A percentile compares a stretch with the other conserved stretches of the same genome.
phyloP scores from a whole-genome alignment of 1,284 basidiomycete genomes.

The Ustilago esculenta region DNA sequence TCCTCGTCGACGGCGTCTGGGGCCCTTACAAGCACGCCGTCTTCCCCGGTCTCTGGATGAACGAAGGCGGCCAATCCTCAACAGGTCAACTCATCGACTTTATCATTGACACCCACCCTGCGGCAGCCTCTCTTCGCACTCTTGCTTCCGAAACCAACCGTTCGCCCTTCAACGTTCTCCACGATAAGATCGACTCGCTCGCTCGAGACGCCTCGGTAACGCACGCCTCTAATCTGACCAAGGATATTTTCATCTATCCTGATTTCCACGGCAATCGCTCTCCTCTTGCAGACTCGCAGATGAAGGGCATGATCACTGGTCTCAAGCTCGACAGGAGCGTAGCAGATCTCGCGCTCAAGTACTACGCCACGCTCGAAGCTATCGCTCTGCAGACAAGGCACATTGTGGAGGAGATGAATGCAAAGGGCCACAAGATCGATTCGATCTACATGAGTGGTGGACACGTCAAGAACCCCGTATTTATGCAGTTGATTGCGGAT shows the following conservation, averaged over 20 bases:
- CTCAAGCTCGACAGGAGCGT: conserved; percentile 82
- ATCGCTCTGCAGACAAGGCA: conserved; percentile 95
- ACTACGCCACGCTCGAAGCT: conserved; percentile 89
- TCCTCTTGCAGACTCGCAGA: conserved; percentile 89
- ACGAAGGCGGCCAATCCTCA: conserved; percentile 96
- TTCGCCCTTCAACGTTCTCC: conserved; percentile 74
- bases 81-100: conserved; percentile 99
- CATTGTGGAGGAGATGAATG: conserved; percentile 91
- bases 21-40: conserved; percentile 91
- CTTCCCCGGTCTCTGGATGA: conserved; percentile 90
- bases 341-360: conserved; percentile 85
- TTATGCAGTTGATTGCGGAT: conserved; percentile 78
- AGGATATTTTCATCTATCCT: conserved; percentile 91
- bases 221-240: conserved; percentile 77
- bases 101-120: conserved; percentile 89
- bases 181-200: conserved; percentile 78
- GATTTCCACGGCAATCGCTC: conserved; percentile 89
- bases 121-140: conserved; percentile 77
- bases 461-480: conserved; percentile 63
- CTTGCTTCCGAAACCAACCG: conserved; percentile 69
- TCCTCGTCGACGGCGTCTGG: conserved; percentile 94
- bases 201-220: conserved; percentile 68
- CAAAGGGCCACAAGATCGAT: conserved; percentile 81
- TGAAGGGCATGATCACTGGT: conserved; percentile 90
- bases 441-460: conserved; percentile 85